Conservation (phyloP, 139 green algal genomes). For the Auxenochlorella protothecoides region DNA sequence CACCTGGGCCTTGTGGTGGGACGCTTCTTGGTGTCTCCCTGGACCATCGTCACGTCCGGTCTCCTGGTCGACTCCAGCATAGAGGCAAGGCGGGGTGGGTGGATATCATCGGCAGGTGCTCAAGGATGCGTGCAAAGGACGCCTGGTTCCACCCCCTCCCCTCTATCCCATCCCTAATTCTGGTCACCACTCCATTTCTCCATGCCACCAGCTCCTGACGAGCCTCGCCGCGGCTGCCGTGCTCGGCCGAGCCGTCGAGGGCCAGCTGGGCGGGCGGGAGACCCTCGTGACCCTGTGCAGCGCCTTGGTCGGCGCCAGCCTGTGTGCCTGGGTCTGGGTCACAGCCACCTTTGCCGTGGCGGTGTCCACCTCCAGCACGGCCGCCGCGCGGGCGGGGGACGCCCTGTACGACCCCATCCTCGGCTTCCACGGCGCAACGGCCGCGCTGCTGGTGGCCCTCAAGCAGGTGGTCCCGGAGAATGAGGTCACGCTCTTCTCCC, state of each 20-base stretch:
- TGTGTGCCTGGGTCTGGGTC: slow-evolving; percentile 31
- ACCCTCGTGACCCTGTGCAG: too few relatives aligned
- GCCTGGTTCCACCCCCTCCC: neutral
- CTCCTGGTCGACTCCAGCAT: slow-evolving; percentile 14
- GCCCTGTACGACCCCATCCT: slow-evolving; percentile 47
- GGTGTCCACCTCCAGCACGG: too few relatives aligned
- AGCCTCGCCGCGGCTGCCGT: neutral
- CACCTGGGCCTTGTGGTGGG: slow-evolving; percentile 24
- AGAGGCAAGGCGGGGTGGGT: neutral
- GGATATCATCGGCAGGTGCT: neutral
- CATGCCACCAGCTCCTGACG: slow-evolving; percentile 40
- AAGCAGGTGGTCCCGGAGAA: slow-evolving; percentile 89
- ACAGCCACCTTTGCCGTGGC: neutral
- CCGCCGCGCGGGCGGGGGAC: neutral
- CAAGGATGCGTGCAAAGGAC: neutral
- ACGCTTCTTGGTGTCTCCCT: slow-evolving; percentile 20
- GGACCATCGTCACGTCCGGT: slow-evolving; percentile 28
- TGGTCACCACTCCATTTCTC: neutral
- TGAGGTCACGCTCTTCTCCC: slow-evolving; percentile 50
- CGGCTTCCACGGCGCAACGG: slow-evolving; percentile 81
- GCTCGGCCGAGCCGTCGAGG: too few relatives aligned
- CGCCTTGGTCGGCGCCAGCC: slow-evolving; percentile 24
- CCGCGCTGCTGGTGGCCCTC: slow-evolving; percentile 72
- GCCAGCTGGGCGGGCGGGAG: too few relatives aligned
- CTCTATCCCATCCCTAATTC: neutral